These are phyloP conservation scores for Vanilla planifolia DNA, from an alignment of 106 monocot genomes.

Conservation along the genomic window DNA sequence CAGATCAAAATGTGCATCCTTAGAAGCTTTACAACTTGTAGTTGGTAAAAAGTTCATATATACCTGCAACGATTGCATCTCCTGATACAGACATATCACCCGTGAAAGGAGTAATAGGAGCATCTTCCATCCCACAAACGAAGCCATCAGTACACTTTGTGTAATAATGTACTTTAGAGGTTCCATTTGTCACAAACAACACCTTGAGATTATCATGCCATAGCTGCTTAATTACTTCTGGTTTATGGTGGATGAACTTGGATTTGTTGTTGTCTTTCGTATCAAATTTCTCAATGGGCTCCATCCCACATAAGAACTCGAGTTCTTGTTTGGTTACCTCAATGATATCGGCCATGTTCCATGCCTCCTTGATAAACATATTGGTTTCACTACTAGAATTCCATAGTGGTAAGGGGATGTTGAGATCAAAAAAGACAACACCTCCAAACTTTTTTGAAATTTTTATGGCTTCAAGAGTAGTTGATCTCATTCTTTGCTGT, in stretches of 20 bases:
- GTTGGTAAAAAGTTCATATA: not conserved
- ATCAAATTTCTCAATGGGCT: conserved; percentile 57
- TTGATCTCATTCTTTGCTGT: conserved; percentile 36
- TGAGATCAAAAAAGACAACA: conserved; percentile 70
- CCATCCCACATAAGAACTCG: conserved; percentile 61
- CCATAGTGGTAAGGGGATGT: conserved; percentile 77
- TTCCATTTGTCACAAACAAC: conserved; percentile 80
- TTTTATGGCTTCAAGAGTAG: conserved; percentile 55
- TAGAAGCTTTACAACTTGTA: not conserved
- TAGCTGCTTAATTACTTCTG: conserved; percentile 41
- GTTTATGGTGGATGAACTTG: conserved; percentile 58
- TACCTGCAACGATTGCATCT: conserved; percentile 90
- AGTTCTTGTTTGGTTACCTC: conserved; percentile 89
- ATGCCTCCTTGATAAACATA: conserved; percentile 49
- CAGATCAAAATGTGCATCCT: no score
- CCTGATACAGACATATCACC: conserved; percentile 81
- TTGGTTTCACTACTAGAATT: conserved; percentile 56
- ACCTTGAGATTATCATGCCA: conserved; percentile 84
- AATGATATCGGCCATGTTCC: conserved; percentile 59
- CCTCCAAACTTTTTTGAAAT: conserved; percentile 55
- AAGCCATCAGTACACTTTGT: conserved; percentile 53
- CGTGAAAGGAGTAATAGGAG: conserved; percentile 77
- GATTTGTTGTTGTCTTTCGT: conserved; percentile 62
- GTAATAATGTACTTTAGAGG: conserved; percentile 88
- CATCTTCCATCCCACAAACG: conserved; percentile 80